These are phyloP conservation scores for Malassezia furfur DNA, from an alignment of 1,284 basidiomycete genomes.

Conservation along the genomic window DNA sequence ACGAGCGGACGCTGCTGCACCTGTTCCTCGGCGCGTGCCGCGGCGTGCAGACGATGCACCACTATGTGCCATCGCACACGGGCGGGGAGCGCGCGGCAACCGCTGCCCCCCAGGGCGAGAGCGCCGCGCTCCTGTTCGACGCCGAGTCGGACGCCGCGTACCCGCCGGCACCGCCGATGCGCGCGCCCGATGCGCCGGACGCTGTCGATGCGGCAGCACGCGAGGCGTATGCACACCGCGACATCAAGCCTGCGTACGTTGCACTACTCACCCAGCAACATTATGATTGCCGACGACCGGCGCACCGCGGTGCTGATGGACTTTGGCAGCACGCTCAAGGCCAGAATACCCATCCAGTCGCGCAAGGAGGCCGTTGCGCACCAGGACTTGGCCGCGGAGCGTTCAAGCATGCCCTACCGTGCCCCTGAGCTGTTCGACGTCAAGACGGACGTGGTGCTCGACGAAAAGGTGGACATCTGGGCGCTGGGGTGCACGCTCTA, in stretches of 20 bases:
- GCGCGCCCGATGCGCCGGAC: slow-evolving; percentile 51
- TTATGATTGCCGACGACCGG: slow-evolving; percentile 90
- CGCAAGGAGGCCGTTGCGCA: slow-evolving; percentile 63
- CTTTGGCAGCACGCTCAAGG: slow-evolving; percentile 79
- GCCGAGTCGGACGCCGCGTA: slow-evolving; percentile 41
- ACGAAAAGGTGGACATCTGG: slow-evolving; percentile 48
- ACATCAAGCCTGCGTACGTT: slow-evolving; percentile 85
- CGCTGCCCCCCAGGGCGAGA: slow-evolving; percentile 19
- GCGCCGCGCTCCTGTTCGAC: slow-evolving; percentile 25
- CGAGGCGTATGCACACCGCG: slow-evolving; percentile 86
- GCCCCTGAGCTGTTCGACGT: slow-evolving; percentile 49
- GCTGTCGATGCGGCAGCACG: slow-evolving; percentile 23
- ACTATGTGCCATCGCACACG: slow-evolving; percentile 33
- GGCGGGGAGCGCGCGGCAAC: slow-evolving; percentile 11
- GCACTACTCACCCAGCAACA: slow-evolving; percentile 53
- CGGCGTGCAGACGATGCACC: slow-evolving; percentile 86
- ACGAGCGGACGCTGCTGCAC: slow-evolving; percentile 75
- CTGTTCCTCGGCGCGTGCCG: slow-evolving; percentile 89
- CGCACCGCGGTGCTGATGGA: slow-evolving; percentile 77
- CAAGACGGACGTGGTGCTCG: slow-evolving; percentile 40
- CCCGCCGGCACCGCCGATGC: slow-evolving; percentile 19
- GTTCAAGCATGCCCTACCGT: slow-evolving; percentile 47
- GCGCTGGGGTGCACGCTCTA: slow-evolving; percentile 45
- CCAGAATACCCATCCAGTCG: slow-evolving; percentile 66
- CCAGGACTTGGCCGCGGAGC: slow-evolving; percentile 44